These are phyloP conservation scores for Pholiota conissans DNA, from an alignment of 768 basidiomycete genomes.

Conservation along the genomic window DNA sequence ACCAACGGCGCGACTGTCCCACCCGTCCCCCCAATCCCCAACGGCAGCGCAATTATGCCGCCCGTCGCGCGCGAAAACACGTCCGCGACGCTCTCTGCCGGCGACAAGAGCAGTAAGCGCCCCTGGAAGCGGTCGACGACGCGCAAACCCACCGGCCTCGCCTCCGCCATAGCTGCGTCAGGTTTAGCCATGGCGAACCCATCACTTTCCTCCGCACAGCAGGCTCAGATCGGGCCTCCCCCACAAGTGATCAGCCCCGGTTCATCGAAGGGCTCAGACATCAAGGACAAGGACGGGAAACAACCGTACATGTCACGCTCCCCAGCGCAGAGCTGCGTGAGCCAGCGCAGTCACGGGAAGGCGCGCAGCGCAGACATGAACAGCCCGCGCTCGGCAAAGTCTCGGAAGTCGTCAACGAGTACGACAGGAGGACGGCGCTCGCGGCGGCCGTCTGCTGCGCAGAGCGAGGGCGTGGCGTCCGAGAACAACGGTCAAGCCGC, in stretches of 20 bases:
- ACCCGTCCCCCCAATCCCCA: conserved; percentile 23
- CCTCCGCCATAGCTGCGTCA: conserved; percentile 65
- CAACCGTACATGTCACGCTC: conserved; percentile 28
- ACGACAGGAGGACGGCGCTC: conserved; percentile 10
- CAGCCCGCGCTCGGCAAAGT: conserved; percentile 29
- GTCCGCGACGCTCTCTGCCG: conserved; percentile 9
- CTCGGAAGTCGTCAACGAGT: conserved; percentile 21
- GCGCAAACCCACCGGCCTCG: conserved; percentile 59
- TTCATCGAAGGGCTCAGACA: conserved; percentile 7
- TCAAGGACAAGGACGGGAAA: conserved; percentile 13
- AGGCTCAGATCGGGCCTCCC: conserved; percentile 32
- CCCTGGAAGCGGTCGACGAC: conserved; percentile 43
- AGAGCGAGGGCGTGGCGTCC: conserved; percentile 11
- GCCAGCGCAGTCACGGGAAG: conserved; percentile 25
- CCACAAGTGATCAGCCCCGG: conserved; percentile 17
- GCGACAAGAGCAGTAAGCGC: conserved; percentile 32
- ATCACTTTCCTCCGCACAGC: conserved; percentile 46
- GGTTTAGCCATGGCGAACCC: conserved; percentile 68
- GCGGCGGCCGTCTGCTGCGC: conserved; percentile 20
- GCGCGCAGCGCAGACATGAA: conserved; percentile 29
- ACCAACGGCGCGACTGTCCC: conserved; percentile 11
- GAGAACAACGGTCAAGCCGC: conserved; percentile 12
- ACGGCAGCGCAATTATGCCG: conserved; percentile 12
- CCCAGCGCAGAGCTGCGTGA: conserved; percentile 22
- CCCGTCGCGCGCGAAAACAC: conserved; percentile 13